These are phyloP conservation scores for Brassica balearica DNA, from an alignment of 441 rosid genomes.

Conservation along the genomic window DNA sequence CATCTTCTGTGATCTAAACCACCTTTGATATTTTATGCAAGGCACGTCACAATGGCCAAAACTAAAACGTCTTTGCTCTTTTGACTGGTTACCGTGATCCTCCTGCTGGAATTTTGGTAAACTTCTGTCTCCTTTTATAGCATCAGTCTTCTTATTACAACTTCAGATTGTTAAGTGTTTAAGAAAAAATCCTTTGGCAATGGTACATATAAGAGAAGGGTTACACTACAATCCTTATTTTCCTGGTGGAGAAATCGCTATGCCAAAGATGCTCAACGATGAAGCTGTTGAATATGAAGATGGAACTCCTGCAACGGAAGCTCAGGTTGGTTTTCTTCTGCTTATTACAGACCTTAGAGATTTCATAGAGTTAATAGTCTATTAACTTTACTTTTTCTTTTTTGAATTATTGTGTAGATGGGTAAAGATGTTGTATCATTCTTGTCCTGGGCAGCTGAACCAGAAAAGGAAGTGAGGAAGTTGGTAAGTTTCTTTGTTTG, in stretches of 20 bases:
- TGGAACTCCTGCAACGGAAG: constrained; percentile 89
- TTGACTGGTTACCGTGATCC: constrained; percentile 95
- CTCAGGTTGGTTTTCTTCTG: constrained; percentile 59
- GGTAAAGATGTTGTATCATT: constrained; percentile 89
- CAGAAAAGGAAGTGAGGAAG: constrained; percentile 96
- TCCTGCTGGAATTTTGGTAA: constrained; percentile 91
- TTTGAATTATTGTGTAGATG: constrained; percentile 55
- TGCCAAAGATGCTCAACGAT: constrained; percentile 96
- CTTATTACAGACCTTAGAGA: neutral
- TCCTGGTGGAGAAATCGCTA: constrained; percentile 95
- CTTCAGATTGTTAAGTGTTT: neutral
- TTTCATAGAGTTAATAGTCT: neutral
- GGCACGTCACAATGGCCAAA: constrained; percentile 99
- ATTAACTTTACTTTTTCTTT: constrained; percentile 8
- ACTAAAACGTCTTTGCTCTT: constrained; percentile 80
- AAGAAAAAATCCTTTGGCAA: neutral
- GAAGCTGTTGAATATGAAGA: constrained; percentile 96
- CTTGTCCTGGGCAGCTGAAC: constrained; percentile 96
- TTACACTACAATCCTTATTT: constrained; percentile 93
- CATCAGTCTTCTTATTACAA: neutral
- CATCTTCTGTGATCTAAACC: neutral
- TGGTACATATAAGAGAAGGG: constrained; percentile 77
- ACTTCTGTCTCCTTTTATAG: neutral
- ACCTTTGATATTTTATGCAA: constrained; percentile 42
- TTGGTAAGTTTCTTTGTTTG: constrained; percentile 52